Percentiles rank a stretch among this genome's conserved stretches.
Conservation (phyloP, 1,284 basidiomycete genomes). For the Inonotus hispidus region DNA sequence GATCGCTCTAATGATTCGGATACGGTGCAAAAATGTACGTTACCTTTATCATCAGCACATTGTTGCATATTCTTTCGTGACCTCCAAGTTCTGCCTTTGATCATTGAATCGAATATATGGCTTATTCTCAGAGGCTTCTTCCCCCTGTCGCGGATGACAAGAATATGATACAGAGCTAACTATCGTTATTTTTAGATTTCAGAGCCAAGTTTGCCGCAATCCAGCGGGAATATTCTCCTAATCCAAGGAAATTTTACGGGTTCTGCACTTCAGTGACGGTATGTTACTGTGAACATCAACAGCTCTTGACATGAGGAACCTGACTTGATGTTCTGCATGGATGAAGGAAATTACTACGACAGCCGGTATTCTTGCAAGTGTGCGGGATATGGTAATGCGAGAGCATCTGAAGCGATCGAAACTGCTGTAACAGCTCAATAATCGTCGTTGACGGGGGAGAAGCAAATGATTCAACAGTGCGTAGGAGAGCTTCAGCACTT, state of each 20-base stretch:
- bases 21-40: conserved; percentile 48
- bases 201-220: conserved; percentile 24
- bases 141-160: neutral
- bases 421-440: conserved; percentile 24
- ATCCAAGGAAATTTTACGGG: conserved; percentile 58
- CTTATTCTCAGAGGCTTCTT: too few species aligned
- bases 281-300: conserved; percentile 21
- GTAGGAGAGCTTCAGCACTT: too few species aligned
- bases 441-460: too few species aligned
- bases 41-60: neutral
- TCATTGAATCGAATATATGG: too few species aligned
- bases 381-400: conserved; percentile 65
- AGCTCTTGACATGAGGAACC: neutral
- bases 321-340: neutral
- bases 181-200: conserved; percentile 16
- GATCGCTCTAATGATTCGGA: conserved; percentile 46
- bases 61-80: neutral
- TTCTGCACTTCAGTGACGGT: conserved; percentile 77
- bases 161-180: neutral
- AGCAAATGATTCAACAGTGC: too few species aligned
- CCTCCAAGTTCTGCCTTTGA: too few species aligned
- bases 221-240: conserved; percentile 22
- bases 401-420: conserved; percentile 62
- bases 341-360: conserved; percentile 65
- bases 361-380: conserved; percentile 70